These are phyloP conservation scores for Ulota crispa DNA, from an alignment of 225 moss, liverwort and hornwort genomes.

Conservation along the genomic window DNA sequence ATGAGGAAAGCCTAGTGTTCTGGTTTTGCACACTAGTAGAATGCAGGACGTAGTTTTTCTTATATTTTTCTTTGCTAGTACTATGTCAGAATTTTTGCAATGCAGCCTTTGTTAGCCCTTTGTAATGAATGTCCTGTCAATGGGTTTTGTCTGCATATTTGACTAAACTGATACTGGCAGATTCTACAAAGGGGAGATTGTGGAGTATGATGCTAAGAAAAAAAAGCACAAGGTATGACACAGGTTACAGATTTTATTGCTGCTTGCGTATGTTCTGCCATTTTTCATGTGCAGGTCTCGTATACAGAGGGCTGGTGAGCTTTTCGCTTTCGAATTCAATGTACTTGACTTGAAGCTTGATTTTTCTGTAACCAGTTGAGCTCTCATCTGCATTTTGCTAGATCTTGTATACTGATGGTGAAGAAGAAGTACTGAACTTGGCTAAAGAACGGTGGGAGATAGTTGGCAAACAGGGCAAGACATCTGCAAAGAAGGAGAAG, in stretches of 20 bases:
- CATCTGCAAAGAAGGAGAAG: conserved; percentile 54
- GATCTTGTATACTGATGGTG: conserved; percentile 86
- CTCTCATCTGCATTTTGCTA: conserved; percentile 26
- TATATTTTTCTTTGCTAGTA: neutral
- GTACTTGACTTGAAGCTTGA: neutral
- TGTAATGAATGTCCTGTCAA: neutral
- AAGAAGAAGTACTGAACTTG: conserved; percentile 70
- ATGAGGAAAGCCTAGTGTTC: neutral
- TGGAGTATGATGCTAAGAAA: conserved; percentile 78
- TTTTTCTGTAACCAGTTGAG: conserved; percentile 3
- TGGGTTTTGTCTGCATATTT: neutral
- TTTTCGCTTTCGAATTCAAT: neutral
- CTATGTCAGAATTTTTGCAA: neutral
- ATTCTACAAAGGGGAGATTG: conserved; percentile 80
- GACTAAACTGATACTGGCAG: conserved; percentile 43
- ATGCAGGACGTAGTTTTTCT: neutral
- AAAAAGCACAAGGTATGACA: conserved; percentile 79
- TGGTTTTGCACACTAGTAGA: neutral
- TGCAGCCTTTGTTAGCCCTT: neutral
- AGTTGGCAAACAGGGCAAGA: conserved; percentile 45
- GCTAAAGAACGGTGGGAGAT: conserved; percentile 72
- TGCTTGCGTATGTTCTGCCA: neutral
- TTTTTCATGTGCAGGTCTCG: neutral
- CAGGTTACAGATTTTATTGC: neutral
- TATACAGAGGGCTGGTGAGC: neutral